Evolutionary conservation across 2,329 filamentous ascomycete species (phyloP).

Genomic region (Chaetomiaceae sp.): DNA sequence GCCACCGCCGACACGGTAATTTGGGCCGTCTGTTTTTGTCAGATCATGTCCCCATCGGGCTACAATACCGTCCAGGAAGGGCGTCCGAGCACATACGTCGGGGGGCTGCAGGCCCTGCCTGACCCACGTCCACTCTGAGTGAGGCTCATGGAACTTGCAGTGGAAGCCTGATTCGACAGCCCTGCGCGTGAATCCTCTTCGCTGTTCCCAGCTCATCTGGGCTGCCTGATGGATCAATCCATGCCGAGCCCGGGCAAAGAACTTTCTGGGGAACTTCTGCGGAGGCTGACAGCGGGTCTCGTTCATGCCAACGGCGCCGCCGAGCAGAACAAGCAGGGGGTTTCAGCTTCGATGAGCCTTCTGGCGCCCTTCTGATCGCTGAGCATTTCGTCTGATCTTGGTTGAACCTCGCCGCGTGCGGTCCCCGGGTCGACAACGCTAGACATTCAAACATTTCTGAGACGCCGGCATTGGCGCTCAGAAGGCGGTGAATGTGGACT

Average conservation of each 20-base stretch:
- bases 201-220: no score
- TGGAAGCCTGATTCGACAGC: neutral
- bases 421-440: no score
- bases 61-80: neutral
- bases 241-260: conserved; percentile 6
- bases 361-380: neutral
- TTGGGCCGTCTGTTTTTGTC: neutral
- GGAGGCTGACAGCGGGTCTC: neutral
- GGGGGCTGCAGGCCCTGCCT: no score
- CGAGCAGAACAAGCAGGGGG: neutral
- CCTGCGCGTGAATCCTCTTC: no score
- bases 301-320: conserved; percentile 4
- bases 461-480: no score
- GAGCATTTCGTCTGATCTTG: neutral
- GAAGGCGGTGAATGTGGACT: neutral
- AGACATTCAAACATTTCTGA: neutral
- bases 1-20: no score
- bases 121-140: no score
- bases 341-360: conserved; percentile 1
- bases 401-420: no score
- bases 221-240: neutral
- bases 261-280: conserved; percentile 10
- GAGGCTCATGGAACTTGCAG: neutral
- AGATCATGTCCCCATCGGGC: neutral
- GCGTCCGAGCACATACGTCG: neutral